These are phyloP conservation scores for Penicillium paneum DNA, from an alignment of 2,329 filamentous ascomycete genomes.

Conservation along the genomic window DNA sequence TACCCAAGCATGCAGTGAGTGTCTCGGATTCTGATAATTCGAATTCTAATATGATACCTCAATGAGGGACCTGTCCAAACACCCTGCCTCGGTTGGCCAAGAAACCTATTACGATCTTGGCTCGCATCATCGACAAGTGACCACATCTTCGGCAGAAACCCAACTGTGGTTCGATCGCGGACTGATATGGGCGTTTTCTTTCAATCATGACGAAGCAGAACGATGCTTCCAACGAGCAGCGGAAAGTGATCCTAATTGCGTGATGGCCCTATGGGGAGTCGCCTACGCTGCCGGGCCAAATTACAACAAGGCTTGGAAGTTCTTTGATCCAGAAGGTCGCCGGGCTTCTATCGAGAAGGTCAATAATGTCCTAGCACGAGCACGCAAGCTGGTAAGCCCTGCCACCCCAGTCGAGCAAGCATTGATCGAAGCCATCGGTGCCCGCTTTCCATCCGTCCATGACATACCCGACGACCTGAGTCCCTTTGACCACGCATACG, in stretches of 20 bases:
- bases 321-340: constrained; percentile 62
- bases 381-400: constrained; percentile 34
- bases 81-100: not conserved
- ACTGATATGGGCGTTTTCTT: constrained; percentile 33
- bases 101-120: constrained; percentile 33
- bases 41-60: not conserved
- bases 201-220: constrained; percentile 35
- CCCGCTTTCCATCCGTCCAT: constrained; percentile 55
- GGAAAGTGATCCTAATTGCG: constrained; percentile 27
- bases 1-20: too few relatives aligned
- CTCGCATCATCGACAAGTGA: constrained; percentile 34
- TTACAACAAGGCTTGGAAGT: constrained; percentile 72
- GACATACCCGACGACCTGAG: constrained; percentile 48
- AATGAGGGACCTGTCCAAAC: not conserved
- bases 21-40: too few relatives aligned
- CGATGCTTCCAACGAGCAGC: constrained; percentile 32
- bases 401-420: constrained; percentile 56
- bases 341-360: constrained; percentile 46
- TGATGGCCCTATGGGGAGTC: constrained; percentile 37
- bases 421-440: constrained; percentile 60
- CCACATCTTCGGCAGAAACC: constrained; percentile 23
- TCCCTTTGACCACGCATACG: constrained; percentile 56
- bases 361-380: constrained; percentile 43
- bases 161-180: constrained; percentile 38
- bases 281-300: constrained; percentile 69